Conservation (phyloP, 2,329 filamentous ascomycete species). For the Colletotrichum kahawae region DNA sequence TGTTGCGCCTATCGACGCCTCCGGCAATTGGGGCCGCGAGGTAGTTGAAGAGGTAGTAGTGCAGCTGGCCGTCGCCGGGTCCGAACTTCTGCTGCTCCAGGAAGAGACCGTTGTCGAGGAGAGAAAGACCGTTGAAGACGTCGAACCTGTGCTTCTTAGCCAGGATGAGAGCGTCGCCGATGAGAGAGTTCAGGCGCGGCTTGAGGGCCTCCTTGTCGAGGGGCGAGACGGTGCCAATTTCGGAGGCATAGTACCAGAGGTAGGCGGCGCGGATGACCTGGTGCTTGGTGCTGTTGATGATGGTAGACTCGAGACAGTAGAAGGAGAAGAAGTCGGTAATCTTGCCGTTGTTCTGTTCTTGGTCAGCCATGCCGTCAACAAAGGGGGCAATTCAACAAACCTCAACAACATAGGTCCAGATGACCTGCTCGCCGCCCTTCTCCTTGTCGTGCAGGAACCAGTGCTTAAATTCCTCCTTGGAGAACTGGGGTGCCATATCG, state of each 20-base stretch:
- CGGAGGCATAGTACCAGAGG: constrained; percentile 94
- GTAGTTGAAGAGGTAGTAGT: constrained; percentile 99
- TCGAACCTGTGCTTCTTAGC: constrained; percentile 88
- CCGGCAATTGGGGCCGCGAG: constrained; percentile 83
- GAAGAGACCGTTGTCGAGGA: constrained; percentile 94
- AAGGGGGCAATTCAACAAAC: constrained; percentile 35
- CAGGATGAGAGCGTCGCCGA: constrained; percentile 85
- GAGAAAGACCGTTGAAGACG: constrained; percentile 93
- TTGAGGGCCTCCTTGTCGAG: constrained; percentile 67
- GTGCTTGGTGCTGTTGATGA: constrained; percentile 83
- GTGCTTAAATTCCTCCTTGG: constrained; percentile 81
- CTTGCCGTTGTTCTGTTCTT: constrained; percentile 61
- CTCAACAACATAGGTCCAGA: constrained; percentile 94
- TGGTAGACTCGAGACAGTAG: constrained; percentile 91
- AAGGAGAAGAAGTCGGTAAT: constrained; percentile 98
- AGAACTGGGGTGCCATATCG: constrained; percentile 84
- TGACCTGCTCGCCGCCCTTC: constrained; percentile 74
- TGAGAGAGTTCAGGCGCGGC: constrained; percentile 77
- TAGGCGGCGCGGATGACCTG: constrained; percentile 87
- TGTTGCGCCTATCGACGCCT: constrained; percentile 81
- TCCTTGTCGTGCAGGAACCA: constrained; percentile 80
- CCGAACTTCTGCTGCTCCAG: constrained; percentile 94
- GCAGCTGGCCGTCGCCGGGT: constrained; percentile 89
- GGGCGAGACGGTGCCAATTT: constrained; percentile 70
- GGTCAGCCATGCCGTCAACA: constrained; percentile 17